phyloP scores from a whole-genome alignment of 345 rosid species.

The Litchi chinensis region DNA sequence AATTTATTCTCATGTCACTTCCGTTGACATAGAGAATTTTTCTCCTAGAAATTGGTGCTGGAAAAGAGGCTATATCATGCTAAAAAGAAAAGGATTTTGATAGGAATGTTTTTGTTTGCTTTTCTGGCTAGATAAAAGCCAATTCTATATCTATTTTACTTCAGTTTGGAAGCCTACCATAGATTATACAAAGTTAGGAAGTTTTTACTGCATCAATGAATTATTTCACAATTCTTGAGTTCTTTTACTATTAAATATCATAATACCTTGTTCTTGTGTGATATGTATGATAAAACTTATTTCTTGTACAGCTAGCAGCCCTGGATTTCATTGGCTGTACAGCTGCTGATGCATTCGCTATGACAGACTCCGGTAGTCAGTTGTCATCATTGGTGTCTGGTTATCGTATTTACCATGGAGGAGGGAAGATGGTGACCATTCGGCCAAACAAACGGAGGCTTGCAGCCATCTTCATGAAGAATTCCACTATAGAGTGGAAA shows the following conservation, averaged over 20 bases:
- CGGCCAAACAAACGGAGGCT: constrained; percentile 84
- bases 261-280: neutral
- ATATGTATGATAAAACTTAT: constrained; percentile 4
- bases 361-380: constrained; percentile 98
- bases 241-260: neutral
- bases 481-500: constrained; percentile 81
- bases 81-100: neutral
- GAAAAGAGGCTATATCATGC: neutral
- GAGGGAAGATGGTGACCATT: constrained; percentile 92
- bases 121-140: neutral
- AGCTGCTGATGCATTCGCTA: constrained; percentile 85
- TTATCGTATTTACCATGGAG: constrained; percentile 78
- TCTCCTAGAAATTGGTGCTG: neutral
- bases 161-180: neutral
- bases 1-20: no score
- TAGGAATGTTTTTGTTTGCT: neutral
- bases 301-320: constrained; percentile 72
- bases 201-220: neutral
- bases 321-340: constrained; percentile 89
- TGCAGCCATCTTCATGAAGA: constrained; percentile 69
- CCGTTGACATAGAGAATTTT: no score
- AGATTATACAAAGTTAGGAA: no score
- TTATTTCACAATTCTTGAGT: neutral
- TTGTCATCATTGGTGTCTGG: constrained; percentile 90
- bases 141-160: neutral